Conservation (phyloP, 2,329 filamentous ascomycete genomes). For the Teratosphaeria gauchensis region DNA sequence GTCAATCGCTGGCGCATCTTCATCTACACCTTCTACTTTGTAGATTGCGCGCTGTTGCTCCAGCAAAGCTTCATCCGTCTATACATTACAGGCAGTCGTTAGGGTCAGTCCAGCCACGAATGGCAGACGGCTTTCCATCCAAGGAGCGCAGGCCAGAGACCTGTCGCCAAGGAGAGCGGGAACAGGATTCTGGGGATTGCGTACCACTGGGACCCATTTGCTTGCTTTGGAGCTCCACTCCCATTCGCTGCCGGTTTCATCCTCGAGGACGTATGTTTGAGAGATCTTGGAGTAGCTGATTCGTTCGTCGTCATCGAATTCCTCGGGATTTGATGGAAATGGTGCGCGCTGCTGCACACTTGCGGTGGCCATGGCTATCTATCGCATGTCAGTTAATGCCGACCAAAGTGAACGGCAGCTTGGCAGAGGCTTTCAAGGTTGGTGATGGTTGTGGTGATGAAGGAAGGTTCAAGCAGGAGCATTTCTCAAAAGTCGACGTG, state of each 20-base stretch:
- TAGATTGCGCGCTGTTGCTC: slow-evolving; percentile 55
- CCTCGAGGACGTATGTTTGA: slow-evolving; percentile 66
- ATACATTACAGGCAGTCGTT: slow-evolving; percentile 10
- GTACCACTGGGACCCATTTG: slow-evolving; percentile 64
- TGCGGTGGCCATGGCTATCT: background rate
- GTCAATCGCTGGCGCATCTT: slow-evolving; percentile 32
- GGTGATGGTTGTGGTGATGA: background rate
- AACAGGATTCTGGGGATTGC: slow-evolving; percentile 15
- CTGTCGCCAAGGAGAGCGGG: slow-evolving; percentile 4
- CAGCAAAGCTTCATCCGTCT: slow-evolving; percentile 52
- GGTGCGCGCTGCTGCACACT: slow-evolving; percentile 12
- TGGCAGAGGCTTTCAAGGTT: background rate
- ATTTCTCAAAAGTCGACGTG: background rate
- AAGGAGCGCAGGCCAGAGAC: slow-evolving; percentile 15
- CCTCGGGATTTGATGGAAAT: slow-evolving; percentile 48
- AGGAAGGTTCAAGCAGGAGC: background rate
- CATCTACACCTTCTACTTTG: slow-evolving; percentile 50
- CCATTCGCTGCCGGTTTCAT: slow-evolving; percentile 75
- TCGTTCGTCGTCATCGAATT: slow-evolving; percentile 69
- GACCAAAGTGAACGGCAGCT: background rate
- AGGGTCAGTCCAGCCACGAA: slow-evolving; percentile 13
- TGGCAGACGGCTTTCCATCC: background rate
- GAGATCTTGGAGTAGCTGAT: slow-evolving; percentile 81
- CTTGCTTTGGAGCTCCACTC: slow-evolving; percentile 64
- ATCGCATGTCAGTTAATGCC: background rate